Conservation (phyloP, 1,284 basidiomycete genomes). For the Microbotryum silenes-acaulis region DNA sequence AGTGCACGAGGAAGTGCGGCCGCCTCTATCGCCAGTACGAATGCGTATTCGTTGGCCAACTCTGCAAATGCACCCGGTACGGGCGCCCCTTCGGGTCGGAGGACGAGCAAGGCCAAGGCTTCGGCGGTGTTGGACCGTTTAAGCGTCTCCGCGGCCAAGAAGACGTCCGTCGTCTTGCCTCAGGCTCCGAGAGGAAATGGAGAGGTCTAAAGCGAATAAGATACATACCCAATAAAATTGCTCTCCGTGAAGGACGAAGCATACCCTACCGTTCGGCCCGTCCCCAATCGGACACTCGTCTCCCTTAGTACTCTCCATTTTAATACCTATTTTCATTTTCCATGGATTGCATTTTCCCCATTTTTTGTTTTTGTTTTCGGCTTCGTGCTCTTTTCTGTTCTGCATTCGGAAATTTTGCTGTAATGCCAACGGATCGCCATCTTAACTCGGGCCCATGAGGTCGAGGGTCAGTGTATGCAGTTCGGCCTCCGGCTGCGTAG, state of each 20-base stretch:
- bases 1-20: conserved; percentile 2
- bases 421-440: too few relatives aligned
- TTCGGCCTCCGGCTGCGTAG: too few relatives aligned
- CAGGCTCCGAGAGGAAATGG: neutral
- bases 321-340: neutral
- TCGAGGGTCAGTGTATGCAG: too few relatives aligned
- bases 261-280: neutral
- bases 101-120: neutral
- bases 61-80: neutral
- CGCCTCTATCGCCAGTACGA: conserved; percentile 8
- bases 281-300: neutral
- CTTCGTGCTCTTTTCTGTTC: too few relatives aligned
- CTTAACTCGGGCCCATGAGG: too few relatives aligned
- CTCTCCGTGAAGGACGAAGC: neutral
- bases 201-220: too few relatives aligned
- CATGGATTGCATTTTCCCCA: neutral
- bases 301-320: too few relatives aligned
- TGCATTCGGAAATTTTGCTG: too few relatives aligned
- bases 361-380: too few relatives aligned
- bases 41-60: neutral
- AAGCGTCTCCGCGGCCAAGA: neutral
- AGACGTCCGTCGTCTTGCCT: neutral
- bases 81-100: neutral
- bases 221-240: neutral
- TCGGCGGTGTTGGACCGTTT: neutral